Evolutionary conservation across 179 eudicot species (phyloP).

Genomic region (Camellia oleifera): DNA sequence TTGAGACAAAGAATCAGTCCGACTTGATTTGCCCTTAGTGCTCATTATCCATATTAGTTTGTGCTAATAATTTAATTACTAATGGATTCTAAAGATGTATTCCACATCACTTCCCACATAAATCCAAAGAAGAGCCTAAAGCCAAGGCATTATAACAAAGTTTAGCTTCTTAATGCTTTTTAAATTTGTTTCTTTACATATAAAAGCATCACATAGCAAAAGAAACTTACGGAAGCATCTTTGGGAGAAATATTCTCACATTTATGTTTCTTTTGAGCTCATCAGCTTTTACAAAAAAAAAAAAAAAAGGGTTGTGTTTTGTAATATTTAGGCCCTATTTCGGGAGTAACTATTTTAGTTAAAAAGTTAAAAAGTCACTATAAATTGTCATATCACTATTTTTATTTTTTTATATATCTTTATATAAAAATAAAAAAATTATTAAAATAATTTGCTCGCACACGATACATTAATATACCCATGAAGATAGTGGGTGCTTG

Average conservation of each 20-base stretch:
- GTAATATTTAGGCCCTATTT: neutral
- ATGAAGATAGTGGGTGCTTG: conserved; percentile 1
- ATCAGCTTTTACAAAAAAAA: neutral
- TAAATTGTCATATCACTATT: too few species aligned
- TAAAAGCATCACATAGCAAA: neutral
- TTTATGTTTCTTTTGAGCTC: neutral
- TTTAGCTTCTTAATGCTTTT: neutral
- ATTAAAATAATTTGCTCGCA: too few species aligned
- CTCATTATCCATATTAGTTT: neutral
- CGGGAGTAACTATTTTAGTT: too few species aligned
- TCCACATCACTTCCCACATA: neutral
- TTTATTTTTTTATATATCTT: too few species aligned
- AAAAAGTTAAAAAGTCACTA: too few species aligned
- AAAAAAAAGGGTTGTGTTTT: neutral
- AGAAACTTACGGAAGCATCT: neutral
- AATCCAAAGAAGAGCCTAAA: neutral
- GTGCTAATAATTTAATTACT: neutral
- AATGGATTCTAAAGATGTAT: neutral
- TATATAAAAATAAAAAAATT: too few species aligned
- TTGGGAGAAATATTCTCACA: neutral
- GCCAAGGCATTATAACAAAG: neutral
- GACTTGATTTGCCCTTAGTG: neutral
- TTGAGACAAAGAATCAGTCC: neutral
- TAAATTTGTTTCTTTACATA: neutral
- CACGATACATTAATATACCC: neutral